phyloP scores from a whole-genome alignment of 176 grass and related monocot genomes.

The Cenchrus purpureus region DNA sequence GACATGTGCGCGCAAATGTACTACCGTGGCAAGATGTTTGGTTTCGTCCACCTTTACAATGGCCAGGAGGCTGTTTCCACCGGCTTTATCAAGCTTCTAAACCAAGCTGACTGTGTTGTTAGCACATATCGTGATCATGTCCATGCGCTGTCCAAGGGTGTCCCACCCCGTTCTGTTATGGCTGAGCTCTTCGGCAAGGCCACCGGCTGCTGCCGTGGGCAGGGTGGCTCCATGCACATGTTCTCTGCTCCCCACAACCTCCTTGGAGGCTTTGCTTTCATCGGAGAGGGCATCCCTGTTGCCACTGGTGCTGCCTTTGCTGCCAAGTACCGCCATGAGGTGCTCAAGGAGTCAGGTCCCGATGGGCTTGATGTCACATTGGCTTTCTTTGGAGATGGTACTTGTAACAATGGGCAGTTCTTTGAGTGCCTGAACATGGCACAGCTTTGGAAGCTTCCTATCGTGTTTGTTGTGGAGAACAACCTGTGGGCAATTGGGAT shows the following conservation, averaged over 20 bases:
- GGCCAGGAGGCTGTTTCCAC: slow-evolving; percentile 98
- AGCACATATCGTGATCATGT: slow-evolving; percentile 98
- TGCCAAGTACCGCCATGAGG: slow-evolving; percentile 92
- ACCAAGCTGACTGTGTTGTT: slow-evolving; percentile 77
- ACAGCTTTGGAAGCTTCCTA: slow-evolving; percentile 96
- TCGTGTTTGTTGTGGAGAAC: slow-evolving; percentile 98
- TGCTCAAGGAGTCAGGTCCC: slow-evolving; percentile 85
- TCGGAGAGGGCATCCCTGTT: slow-evolving; percentile 92
- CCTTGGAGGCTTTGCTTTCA: slow-evolving; percentile 94
- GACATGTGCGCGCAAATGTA: slow-evolving; percentile 99
- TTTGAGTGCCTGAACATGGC: slow-evolving; percentile 99
- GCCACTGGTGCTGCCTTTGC: slow-evolving; percentile 93
- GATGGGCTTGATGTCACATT: slow-evolving; percentile 84
- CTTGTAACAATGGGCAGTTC: slow-evolving; percentile 94
- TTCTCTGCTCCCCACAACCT: slow-evolving; percentile 86
- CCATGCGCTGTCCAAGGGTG: slow-evolving; percentile 87
- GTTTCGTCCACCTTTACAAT: slow-evolving; percentile 95
- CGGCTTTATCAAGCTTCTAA: slow-evolving; percentile 89
- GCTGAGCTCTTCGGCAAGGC: slow-evolving; percentile 94
- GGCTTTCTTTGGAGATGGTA: slow-evolving; percentile 97
- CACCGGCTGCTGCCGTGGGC: slow-evolving; percentile 89
- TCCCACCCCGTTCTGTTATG: slow-evolving; percentile 78
- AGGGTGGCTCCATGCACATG: slow-evolving; percentile 99
- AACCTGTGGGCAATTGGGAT: slow-evolving; percentile 95
- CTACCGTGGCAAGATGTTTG: slow-evolving; percentile 98